These are phyloP conservation scores for Dictyostelium intermedium DNA, from an alignment of 78 protist genomes.

Conservation along the genomic window DNA sequence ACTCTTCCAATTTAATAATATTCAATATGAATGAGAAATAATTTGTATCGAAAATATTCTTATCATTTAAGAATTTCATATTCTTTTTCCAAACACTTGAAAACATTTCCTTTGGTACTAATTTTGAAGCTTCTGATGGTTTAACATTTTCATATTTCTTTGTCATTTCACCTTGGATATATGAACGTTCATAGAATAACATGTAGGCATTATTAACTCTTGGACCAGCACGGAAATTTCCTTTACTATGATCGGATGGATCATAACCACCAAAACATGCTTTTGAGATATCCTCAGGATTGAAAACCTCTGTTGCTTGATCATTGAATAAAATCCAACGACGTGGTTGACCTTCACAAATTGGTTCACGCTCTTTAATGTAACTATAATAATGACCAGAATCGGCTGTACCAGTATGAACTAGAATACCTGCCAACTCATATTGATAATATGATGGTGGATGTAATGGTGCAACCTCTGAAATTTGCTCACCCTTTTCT, in stretches of 20 bases:
- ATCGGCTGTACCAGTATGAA: constrained; percentile 87
- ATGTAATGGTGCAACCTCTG: not conserved
- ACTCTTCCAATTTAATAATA: constrained; percentile 2
- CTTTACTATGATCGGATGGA: constrained; percentile 16
- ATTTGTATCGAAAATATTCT: constrained; percentile 76
- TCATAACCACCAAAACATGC: constrained; percentile 85
- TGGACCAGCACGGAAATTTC: not conserved
- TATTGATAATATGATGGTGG: constrained; percentile 67
- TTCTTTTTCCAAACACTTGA: constrained; percentile 84
- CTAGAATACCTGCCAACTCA: constrained; percentile 88
- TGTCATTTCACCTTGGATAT: not conserved
- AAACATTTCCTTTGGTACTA: constrained; percentile 68
- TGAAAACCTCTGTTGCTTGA: constrained; percentile 71
- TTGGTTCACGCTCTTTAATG: constrained; percentile 74
- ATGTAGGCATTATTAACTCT: constrained; percentile 82
- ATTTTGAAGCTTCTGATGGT: not conserved
- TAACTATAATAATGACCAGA: constrained; percentile 89
- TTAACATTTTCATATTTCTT: constrained; percentile 23
- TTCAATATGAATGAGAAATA: constrained; percentile 68
- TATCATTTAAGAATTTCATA: constrained; percentile 79
- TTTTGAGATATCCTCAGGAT: constrained; percentile 76
- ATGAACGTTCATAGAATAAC: constrained; percentile 77
- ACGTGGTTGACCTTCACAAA: constrained; percentile 32
- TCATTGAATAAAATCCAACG: constrained; percentile 86
- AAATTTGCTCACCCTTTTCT: constrained; percentile 14